Conservation (phyloP, 2,329 filamentous ascomycete species). For the Exophiala lecanii-corni region DNA sequence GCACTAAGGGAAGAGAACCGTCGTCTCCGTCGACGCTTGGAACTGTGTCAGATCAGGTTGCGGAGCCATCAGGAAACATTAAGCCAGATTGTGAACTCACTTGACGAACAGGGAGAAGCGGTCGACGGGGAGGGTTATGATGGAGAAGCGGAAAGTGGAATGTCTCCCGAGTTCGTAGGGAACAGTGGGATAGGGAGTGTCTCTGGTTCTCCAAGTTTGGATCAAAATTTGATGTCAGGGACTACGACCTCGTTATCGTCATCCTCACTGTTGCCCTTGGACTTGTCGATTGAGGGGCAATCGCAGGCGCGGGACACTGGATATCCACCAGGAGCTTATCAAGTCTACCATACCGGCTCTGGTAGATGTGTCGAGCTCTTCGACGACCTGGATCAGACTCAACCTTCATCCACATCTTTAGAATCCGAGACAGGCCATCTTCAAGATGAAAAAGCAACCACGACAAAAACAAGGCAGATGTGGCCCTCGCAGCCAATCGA, state of each 20-base stretch:
- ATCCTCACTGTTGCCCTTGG: not conserved
- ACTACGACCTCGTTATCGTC: not conserved
- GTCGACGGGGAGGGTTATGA: not conserved
- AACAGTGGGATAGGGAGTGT: not conserved
- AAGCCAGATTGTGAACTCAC: conserved; percentile 8
- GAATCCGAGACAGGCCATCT: not conserved
- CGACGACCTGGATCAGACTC: not conserved
- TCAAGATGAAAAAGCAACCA: not conserved
- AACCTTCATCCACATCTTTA: not conserved
- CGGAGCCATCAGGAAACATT: conserved; percentile 14
- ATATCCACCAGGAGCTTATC: not conserved
- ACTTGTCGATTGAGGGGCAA: not conserved
- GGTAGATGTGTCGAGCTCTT: not conserved
- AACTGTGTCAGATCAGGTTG: conserved; percentile 14
- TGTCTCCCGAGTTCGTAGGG: not conserved
- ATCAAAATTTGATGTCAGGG: not conserved
- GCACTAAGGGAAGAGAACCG: conserved; percentile 9
- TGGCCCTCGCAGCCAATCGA: not conserved
- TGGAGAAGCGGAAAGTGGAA: conserved; percentile 2
- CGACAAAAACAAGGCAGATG: not conserved
- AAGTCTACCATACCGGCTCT: not conserved
- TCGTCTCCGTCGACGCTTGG: conserved; percentile 9
- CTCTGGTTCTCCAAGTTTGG: not conserved
- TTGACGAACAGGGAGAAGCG: not conserved
- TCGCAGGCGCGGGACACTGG: too few species aligned